Percentiles rank a stretch among this genome's conserved stretches.
Evolutionary conservation across 257 asterid genomes (phyloP).

Genomic region (Salvia miltiorrhiza): DNA sequence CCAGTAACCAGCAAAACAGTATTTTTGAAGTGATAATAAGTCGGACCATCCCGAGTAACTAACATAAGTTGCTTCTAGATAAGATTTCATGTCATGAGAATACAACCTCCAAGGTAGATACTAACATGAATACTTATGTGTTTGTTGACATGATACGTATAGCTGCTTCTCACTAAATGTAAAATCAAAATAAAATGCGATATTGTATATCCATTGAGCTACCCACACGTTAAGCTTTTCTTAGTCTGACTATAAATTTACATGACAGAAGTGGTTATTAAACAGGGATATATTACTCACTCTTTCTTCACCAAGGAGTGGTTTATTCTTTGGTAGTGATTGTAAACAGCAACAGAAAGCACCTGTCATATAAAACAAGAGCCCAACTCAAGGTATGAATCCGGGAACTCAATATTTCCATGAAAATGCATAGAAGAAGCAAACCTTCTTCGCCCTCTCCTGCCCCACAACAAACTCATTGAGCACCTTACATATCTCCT

Average conservation of each 20-base stretch:
- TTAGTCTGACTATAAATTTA: not conserved
- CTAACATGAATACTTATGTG: not conserved
- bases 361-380: conserved; percentile 51
- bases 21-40: not conserved
- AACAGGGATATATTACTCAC: conserved; percentile 43
- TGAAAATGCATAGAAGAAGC: not conserved
- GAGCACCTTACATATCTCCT: conserved; percentile 78
- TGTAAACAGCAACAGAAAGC: conserved; percentile 91
- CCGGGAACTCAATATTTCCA: not conserved
- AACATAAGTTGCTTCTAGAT: not conserved
- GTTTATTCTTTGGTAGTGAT: conserved; percentile 82
- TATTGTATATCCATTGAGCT: not conserved
- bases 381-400: conserved; percentile 4
- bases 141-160: not conserved
- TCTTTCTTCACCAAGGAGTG: conserved; percentile 43
- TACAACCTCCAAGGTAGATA: not conserved
- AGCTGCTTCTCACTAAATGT: conserved; percentile 4
- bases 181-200: not conserved
- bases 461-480: conserved; percentile 82
- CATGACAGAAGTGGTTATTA: not conserved
- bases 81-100: conserved; percentile 1
- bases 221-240: not conserved
- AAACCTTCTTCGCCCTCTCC: conserved; percentile 82
- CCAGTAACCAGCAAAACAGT: not conserved
- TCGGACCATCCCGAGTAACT: not conserved